Evolutionary conservation across 2,329 filamentous ascomycete genomes (phyloP), one percentile per base, ranked within the genome.

Genomic region (Pseudogymnoascus sp.): DNA sequence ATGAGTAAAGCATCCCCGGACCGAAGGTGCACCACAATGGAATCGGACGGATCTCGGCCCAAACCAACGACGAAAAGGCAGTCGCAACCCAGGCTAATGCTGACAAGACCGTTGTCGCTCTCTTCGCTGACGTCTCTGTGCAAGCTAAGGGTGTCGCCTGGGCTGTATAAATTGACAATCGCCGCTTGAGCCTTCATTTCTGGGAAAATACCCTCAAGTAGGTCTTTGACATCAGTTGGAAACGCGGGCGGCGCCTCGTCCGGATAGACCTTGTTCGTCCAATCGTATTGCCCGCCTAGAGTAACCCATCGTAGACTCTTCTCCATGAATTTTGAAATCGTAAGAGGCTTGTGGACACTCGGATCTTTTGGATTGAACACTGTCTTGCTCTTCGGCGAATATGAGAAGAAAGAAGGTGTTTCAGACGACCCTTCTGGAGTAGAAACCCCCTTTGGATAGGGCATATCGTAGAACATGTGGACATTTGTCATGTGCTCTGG

Each of bases 221-320:
- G 82, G 1, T 72, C 74, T 3, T 85, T 85, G 60, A 96, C 81
- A 71, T 96, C 91, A 1, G 73, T 42, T 0, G 93, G 93, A 69
- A 97, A 97, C 0, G 77, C 71, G 0, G 91, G 91, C 0, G 89
- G 87, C 3, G 74, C 65, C n/a, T 82, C 80, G 8, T 79, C 74
- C 0, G 93, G 92, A 72, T 97, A 97, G 11, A 84, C 78, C 68
- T 96, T 93, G 64, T 85, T 84, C 0, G 92, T 96, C 95, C 93
- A 97, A 77, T 97, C 90, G 75, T 97, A 97, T 74, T 97, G 95
- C 0, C 92, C 93, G 60, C 95, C 95, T 2, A 99, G 83, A 0
- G 93, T 97, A 45, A 96, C 84, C 95, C 95, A 99, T 69, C 93
- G 91, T 23, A 97, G 82, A 66, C 90, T 93, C 67, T 87, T 89